Conservation (phyloP, 2,329 filamentous ascomycete species). For the Penicillium sp. region DNA sequence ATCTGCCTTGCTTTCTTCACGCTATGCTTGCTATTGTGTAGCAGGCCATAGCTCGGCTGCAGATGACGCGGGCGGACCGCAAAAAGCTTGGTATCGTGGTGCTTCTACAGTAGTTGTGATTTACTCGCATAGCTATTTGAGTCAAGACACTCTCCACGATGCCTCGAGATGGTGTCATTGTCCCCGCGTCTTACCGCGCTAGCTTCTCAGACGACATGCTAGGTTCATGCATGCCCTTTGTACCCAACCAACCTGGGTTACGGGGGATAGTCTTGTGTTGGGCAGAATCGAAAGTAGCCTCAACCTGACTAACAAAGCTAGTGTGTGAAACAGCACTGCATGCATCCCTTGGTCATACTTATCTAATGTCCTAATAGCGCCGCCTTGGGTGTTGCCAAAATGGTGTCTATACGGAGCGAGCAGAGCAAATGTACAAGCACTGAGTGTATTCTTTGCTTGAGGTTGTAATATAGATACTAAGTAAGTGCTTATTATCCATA, state of each 20-base stretch:
- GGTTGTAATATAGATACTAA: background rate
- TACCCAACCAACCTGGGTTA: conserved; percentile 4
- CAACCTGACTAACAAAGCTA: background rate
- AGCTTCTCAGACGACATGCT: background rate
- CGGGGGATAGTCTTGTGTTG: background rate
- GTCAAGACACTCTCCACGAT: background rate
- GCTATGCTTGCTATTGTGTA: no score
- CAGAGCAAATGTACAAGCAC: background rate
- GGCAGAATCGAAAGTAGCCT: conserved; percentile 7
- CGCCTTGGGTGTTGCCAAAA: background rate
- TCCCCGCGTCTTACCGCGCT: conserved; percentile 2
- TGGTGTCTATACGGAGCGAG: background rate
- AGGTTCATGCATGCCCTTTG: conserved; percentile 2
- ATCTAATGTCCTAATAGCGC: background rate
- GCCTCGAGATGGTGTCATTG: conserved; percentile 2
- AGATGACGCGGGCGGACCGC: conserved; percentile 15
- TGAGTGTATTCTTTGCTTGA: background rate
- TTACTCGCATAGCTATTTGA: background rate
- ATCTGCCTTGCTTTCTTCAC: background rate
- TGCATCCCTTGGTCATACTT: background rate
- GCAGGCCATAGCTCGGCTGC: background rate
- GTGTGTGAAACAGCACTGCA: background rate
- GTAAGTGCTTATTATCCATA: background rate
- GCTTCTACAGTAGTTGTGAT: background rate
- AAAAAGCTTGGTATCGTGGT: conserved; percentile 20